phyloP scores from a whole-genome alignment of 2,329 filamentous ascomycete species.

The Cadophora luteo-olivacea region DNA sequence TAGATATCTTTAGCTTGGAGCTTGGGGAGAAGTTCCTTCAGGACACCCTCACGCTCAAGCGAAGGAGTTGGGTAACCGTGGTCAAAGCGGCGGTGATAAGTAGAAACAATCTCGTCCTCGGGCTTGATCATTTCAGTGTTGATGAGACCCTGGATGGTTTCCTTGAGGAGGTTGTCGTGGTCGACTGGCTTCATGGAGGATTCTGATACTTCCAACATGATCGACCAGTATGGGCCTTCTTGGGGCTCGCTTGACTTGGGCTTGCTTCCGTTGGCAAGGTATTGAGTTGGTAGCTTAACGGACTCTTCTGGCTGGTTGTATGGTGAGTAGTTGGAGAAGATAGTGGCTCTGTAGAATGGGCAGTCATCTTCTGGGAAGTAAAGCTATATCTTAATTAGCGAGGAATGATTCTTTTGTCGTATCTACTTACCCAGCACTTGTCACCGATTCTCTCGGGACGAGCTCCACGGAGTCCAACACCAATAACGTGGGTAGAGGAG shows the following conservation, averaged over 20 bases:
- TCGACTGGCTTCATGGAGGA: slow-evolving; percentile 95
- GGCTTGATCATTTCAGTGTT: slow-evolving; percentile 97
- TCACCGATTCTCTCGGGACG: slow-evolving; percentile 96
- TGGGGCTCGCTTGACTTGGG: slow-evolving; percentile 74
- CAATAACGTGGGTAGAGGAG: slow-evolving; percentile 96
- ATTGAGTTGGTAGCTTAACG: slow-evolving; percentile 84
- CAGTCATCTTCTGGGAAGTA: slow-evolving; percentile 99
- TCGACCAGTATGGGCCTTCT: slow-evolving; percentile 97
- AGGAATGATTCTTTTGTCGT: background rate
- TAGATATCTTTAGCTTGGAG: slow-evolving; percentile 91
- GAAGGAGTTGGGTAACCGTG: slow-evolving; percentile 97
- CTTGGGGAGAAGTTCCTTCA: slow-evolving; percentile 91
- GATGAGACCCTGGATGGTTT: slow-evolving; percentile 94
- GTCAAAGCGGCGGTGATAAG: slow-evolving; percentile 97
- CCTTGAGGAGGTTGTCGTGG: slow-evolving; percentile 80
- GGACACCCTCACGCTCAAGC: slow-evolving; percentile 92
- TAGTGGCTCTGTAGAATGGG: slow-evolving; percentile 98
- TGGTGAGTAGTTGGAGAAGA: slow-evolving; percentile 99
- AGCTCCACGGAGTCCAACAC: slow-evolving; percentile 89
- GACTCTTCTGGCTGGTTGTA: slow-evolving; percentile 91
- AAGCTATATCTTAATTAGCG: slow-evolving; percentile 56
- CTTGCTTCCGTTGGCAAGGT: slow-evolving; percentile 86
- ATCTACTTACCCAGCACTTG: slow-evolving; percentile 86
- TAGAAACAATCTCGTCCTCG: slow-evolving; percentile 93
- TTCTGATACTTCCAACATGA: slow-evolving; percentile 98